phyloP scores from a whole-genome alignment of 2,329 filamentous ascomycete genomes.

The Venturia nashicola region DNA sequence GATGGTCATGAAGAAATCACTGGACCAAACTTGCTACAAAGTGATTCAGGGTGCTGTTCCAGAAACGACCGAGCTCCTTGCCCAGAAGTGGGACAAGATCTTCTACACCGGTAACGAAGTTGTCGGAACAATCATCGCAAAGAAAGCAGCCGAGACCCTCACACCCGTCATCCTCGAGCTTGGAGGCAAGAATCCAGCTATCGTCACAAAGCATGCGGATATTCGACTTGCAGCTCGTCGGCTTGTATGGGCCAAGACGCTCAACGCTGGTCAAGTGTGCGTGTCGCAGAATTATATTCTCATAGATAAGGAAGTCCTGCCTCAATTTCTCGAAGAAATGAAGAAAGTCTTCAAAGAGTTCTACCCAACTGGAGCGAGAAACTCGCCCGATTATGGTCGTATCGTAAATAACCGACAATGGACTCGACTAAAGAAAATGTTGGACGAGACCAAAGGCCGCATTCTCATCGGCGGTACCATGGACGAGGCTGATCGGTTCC shows the following conservation, averaged over 20 bases:
- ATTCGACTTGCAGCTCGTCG: slow-evolving; percentile 68
- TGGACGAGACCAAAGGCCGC: slow-evolving; percentile 72
- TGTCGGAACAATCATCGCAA: slow-evolving; percentile 52
- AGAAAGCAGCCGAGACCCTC: slow-evolving; percentile 40
- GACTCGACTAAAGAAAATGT: slow-evolving; percentile 73
- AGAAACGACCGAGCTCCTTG: slow-evolving; percentile 70
- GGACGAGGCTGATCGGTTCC: slow-evolving; percentile 69
- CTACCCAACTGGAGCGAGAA: slow-evolving; percentile 69
- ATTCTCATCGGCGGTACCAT: slow-evolving; percentile 77
- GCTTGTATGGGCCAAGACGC: slow-evolving; percentile 76
- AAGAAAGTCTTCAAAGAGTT: slow-evolving; percentile 61
- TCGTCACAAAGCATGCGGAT: slow-evolving; percentile 76
- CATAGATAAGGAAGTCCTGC: slow-evolving; percentile 61
- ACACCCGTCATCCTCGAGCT: slow-evolving; percentile 86
- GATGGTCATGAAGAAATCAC: slow-evolving; percentile 60
- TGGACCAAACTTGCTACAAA: slow-evolving; percentile 66
- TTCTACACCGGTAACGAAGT: slow-evolving; percentile 77
- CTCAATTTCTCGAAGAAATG: slow-evolving; percentile 61
- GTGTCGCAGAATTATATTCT: slow-evolving; percentile 87
- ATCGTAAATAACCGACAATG: slow-evolving; percentile 76
- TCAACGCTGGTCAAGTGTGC: slow-evolving; percentile 85
- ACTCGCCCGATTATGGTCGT: slow-evolving; percentile 64
- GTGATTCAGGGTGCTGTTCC: slow-evolving; percentile 70
- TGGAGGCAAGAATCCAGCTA: slow-evolving; percentile 83
- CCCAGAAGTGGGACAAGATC: slow-evolving; percentile 95